Evolutionary conservation across 768 basidiomycete genomes (phyloP), one percentile per base, ranked within the genome.

Genomic region (Mycena epipterygia): DNA sequence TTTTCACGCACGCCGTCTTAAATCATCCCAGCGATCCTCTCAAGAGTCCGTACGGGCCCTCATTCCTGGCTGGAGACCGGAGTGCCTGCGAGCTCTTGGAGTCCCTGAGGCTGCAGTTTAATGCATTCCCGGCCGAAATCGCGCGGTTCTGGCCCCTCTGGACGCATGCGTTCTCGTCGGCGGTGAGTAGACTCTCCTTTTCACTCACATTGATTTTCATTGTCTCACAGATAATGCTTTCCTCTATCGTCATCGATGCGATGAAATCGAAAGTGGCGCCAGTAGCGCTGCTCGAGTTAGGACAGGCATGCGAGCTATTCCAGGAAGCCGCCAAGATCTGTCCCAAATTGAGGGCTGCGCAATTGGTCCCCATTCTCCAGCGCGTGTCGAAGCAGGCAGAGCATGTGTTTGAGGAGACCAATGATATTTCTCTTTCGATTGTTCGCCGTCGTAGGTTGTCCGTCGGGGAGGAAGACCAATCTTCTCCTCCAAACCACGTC

Each of bases 191-290:
- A 30, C 48, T 44, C 55, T 55, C 21, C n/a, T n/a, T n/a, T n/a
- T n/a, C n/a, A n/a, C n/a, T n/a, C n/a, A n/a, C n/a, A n/a, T n/a
- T n/a, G n/a, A n/a, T n/a, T n/a, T n/a, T n/a, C n/a, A n/a, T n/a
- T 19, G 25, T 30, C 44, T 65, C 35, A 13, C 71, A 94, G 93
- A 89, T 94, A 30, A 91, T 95, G 89, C 77, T 94, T 44, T 88
- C 91, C 14, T 91, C 93, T 11, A 88, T 94, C n/a, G 91, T 92
- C 1, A 93, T 90, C 17, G 90, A 91, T 61, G 88, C 89, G 37
- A 85, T 89, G 19, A 84, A 84, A 42, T 91, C 89, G 2, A 93
- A 91, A 76, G 89, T 92, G 23, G 92, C 93, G 0, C 84, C 88
- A 16, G 91, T 91, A 16, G 93, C 94, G 1, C 76, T 95, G 67